Conservation (phyloP, 192 early-diverging fungal genomes). For the Mycoemilia scoparia region DNA sequence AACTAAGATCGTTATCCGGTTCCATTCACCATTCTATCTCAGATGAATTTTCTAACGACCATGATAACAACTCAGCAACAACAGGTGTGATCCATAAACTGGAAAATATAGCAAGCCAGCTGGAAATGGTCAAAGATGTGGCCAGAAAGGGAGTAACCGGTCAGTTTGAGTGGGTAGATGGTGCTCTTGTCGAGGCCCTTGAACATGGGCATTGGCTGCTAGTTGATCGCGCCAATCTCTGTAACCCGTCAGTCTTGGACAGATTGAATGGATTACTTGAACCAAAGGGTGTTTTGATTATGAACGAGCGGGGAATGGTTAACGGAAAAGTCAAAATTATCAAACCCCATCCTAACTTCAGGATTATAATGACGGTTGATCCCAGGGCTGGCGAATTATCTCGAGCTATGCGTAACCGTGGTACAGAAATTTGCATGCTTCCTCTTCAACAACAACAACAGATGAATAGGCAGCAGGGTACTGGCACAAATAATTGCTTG, state of each 20-base stretch:
- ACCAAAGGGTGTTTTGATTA: slow-evolving; percentile 63
- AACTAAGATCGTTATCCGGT: too few relatives aligned
- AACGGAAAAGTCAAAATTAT: slow-evolving; percentile 37
- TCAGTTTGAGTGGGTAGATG: slow-evolving; percentile 95
- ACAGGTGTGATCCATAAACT: too few relatives aligned
- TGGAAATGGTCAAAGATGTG: too few relatives aligned
- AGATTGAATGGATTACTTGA: slow-evolving; percentile 88
- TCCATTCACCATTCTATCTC: too few relatives aligned
- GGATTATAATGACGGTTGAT: slow-evolving; percentile 92
- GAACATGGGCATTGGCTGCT: slow-evolving; percentile 84
- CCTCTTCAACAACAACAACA: slow-evolving; percentile 3
- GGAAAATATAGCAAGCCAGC: too few relatives aligned
- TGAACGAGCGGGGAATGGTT: slow-evolving; percentile 76
- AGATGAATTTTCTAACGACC: too few relatives aligned
- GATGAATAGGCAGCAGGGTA: too few relatives aligned
- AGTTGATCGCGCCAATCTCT: slow-evolving; percentile 91
- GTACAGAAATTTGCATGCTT: slow-evolving; percentile 63
- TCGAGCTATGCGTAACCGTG: slow-evolving; percentile 93
- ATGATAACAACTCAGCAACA: too few relatives aligned
- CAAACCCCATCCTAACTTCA: slow-evolving; percentile 70
- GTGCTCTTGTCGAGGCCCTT: slow-evolving; percentile 73
- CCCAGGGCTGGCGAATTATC: slow-evolving; percentile 84
- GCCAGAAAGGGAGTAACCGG: slow-evolving; percentile 50
- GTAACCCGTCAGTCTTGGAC: slow-evolving; percentile 86
- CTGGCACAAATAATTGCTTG: too few relatives aligned